A percentile compares a stretch with the other conserved stretches of the same genome.
Evolutionary conservation across 768 basidiomycete genomes (phyloP).

Genomic region (Rhizopogon vinicolor): DNA sequence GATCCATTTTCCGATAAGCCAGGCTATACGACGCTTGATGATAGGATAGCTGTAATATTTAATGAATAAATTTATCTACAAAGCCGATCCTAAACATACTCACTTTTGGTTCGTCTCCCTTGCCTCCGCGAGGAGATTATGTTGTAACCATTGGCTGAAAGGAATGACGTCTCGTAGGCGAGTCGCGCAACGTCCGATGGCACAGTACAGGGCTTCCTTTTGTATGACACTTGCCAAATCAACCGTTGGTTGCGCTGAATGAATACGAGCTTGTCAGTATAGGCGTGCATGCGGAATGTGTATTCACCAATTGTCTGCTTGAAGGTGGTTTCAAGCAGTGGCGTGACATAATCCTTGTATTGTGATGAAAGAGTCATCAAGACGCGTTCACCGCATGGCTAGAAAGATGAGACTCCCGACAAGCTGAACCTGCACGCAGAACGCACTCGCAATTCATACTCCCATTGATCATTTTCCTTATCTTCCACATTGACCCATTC

Average conservation of each 20-base stretch:
- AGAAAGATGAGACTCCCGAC: neutral
- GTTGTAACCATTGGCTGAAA: slow-evolving; percentile 66
- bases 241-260: slow-evolving; percentile 40
- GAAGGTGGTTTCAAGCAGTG: slow-evolving; percentile 58
- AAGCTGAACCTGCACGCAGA: neutral
- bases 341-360: slow-evolving; percentile 65
- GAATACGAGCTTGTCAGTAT: neutral
- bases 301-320: slow-evolving; percentile 55
- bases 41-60: slow-evolving; percentile 66
- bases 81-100: slow-evolving; percentile 8
- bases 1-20: slow-evolving; percentile 91
- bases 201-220: slow-evolving; percentile 87
- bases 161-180: slow-evolving; percentile 60
- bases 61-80: slow-evolving; percentile 2
- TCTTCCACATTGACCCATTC: slow-evolving; percentile 92
- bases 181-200: slow-evolving; percentile 75
- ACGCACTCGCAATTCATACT: slow-evolving; percentile 84
- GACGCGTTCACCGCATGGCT: slow-evolving; percentile 95
- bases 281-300: neutral
- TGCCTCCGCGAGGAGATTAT: slow-evolving; percentile 56
- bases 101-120: slow-evolving; percentile 57
- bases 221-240: slow-evolving; percentile 62
- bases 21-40: slow-evolving; percentile 91
- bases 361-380: slow-evolving; percentile 73
- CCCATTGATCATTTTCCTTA: slow-evolving; percentile 88